Evolutionary conservation across 2,329 filamentous ascomycete genomes (phyloP), one percentile per base, ranked within the genome.

Genomic region (Boeremia exigua): DNA sequence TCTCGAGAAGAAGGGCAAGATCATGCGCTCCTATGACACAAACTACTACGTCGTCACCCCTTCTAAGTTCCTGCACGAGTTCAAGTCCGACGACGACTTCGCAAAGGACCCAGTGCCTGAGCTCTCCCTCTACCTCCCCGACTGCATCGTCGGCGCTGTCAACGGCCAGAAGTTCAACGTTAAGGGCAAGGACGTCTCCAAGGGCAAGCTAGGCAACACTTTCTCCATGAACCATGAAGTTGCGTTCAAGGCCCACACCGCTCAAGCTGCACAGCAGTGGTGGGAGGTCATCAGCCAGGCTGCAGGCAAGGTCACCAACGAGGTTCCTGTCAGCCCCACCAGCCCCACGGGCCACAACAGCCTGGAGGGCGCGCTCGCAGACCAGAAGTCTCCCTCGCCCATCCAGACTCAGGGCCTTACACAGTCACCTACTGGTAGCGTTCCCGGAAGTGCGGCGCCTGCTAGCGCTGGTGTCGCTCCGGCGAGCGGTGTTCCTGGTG

Each of bases 21-120:
- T 96, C 75, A 88, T 96, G 77, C 85, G 92, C 68, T 83, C 89
- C 77, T 95, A 91, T 77, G 88, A 86, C 60, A 86, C 90, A 0
- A 86, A 85, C 52, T 96, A 96, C 82, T 99, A 96, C 72, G 94
- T 95, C 53, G 86, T 98, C 43, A 96, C 92, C 0, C 90, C 92
- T 0, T 85, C 90, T 54, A 92, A 91, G 70, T 99, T 89, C 78
- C 79, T 99, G 55, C 95, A 99, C 79, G 93, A 97, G 77, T 99
- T 96, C 83, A 96, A 96, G 79, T 92, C 96, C 70, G 89, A 91
- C 72, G 94, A 98, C 69, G 84, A 88, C 67, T 83, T 86, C 70
- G 79, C 79, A 54, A 82, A 86, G 67, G 91, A 96, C 59, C 91
- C 92, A 9, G 82, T 84, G 53, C 94, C 95, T 0, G 94, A 99